phyloP scores from a whole-genome alignment of 73 alveolate species.

The Paramecium tetraurelia region DNA sequence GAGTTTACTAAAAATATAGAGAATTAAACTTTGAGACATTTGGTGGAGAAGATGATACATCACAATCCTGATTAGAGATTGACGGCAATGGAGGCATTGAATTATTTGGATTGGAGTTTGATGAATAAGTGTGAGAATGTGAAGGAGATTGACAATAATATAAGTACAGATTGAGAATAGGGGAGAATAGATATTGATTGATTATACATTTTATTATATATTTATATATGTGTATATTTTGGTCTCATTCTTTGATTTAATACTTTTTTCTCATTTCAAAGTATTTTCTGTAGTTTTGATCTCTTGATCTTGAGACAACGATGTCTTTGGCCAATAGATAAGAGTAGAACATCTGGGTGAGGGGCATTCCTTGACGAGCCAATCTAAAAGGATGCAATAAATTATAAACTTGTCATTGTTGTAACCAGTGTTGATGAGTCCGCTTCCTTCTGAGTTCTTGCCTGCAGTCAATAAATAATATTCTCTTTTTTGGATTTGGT shows the following conservation, averaged over 20 bases:
- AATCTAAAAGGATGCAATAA: background rate
- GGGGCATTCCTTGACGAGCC: slow-evolving; percentile 77
- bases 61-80: background rate
- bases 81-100: background rate
- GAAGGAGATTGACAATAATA: background rate
- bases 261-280: slow-evolving; percentile 88
- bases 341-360: slow-evolving; percentile 55
- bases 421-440: slow-evolving; percentile 39
- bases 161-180: background rate
- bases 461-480: slow-evolving; percentile 43
- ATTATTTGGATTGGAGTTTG: background rate
- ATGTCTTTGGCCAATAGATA: slow-evolving; percentile 52
- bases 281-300: slow-evolving; percentile 88
- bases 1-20: background rate
- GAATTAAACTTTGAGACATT: background rate
- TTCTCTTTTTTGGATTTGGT: slow-evolving; percentile 38
- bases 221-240: background rate
- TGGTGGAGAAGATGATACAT: background rate
- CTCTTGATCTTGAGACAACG: slow-evolving; percentile 73
- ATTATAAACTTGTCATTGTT: slow-evolving; percentile 37
- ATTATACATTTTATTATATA: background rate
- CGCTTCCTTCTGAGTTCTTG: slow-evolving; percentile 61
- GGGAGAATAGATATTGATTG: background rate
- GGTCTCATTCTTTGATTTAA: slow-evolving; percentile 65
- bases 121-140: background rate